Evolutionary conservation across 495 filamentous ascomycete species (phyloP), one percentile per base, ranked within the genome.

Genomic region (Penicillium coprophilum): DNA sequence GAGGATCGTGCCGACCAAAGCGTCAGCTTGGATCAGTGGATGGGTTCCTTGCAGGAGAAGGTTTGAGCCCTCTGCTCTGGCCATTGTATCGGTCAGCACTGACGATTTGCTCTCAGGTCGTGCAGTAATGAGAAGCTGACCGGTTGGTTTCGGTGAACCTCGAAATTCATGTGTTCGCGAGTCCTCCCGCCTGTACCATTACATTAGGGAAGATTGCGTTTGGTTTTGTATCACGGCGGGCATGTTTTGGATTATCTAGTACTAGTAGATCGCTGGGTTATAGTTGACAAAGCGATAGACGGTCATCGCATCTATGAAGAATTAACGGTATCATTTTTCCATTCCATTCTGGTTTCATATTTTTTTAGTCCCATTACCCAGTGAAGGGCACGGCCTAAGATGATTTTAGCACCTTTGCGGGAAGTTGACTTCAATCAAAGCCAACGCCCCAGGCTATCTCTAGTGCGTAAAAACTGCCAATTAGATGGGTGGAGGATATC

Each of bases 1-100:
- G 94, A 98, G 75, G 94, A 98, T 72, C 82, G 93, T 55, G 90
- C 95, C 40, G 94, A 98, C 67, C 91, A 96, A 75, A 86, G 91
- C 20, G 84, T 92, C 70, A 96, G 95, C 64, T 82, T 94, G 65
- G 83, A 83, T 68, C 93, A 97, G 76, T 98, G 91, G 87, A 88
- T 98, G 84, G 90, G 90, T 32, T 82, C 81, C 50, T 70, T 97
- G 74, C 85, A 92, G 72, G 95, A 97, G 80, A 98, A 97, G 90
- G 94, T 97, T 77, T 83, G 88, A 80, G 47, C 40, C 58, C 57
- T 40, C 32, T 62, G 61, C 27, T 56, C 32, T 54, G 51, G 17
- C 52, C 50, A 41, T 40, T 4, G 10, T 54, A 15, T 20, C 41
- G 41, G 51, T 36, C 31, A 45, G 52, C 41, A 54, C 45, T 55